Base-by-base conservation (phyloP, 2,329 filamentous ascomycete species). In the Podosphaera xanthii region DNA sequence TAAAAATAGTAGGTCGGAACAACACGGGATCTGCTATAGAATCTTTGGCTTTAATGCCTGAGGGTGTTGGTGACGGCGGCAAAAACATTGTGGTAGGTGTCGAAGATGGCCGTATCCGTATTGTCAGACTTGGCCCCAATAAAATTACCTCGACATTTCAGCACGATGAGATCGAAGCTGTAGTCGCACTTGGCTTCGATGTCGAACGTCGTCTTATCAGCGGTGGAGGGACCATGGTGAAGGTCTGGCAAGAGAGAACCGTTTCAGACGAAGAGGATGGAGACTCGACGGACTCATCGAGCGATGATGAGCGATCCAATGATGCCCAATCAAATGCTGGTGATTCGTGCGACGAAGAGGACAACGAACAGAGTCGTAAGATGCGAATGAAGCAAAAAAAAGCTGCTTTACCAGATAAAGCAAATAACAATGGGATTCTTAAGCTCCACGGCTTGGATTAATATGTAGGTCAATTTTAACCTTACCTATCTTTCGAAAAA, bases 81-180 rank as follows among this genome's bases (percentile, higher is more conserved):
- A 87, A 86, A 71, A 82, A 84, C 67, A 78, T 92, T 2, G 84
- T 86, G 0, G 83, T 88, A 3, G 91, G 90, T 2, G 74, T 92
- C 50, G 87, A 87, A 33, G 88, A 94, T 67, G 91, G 91, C 31
- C 79, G 75, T 46, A 73, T 97, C 54, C 78, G 83, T 60, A 82
- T 96, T 59, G 84, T 94, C 53, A 80, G 86, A 65, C 74, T 96
- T 38, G 81, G 83, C 0, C 71, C 73, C 44, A 86, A 92, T 64
- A 84, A 87, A 68, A 79, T 94, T 3, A 75, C 74, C 0, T 79
- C 84, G 58, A 59, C 63, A 62, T 67, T 77, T 68, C 73, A 80
- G 65, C 91, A 96, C 69, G 87, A 96, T 67, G 89, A 94, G 61
- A 73, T 92, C 22, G 91, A 97, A 68, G 86, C 85, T 1, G 89